Conservation (phyloP, 148 eudicot species). For the Chenopodium album region DNA sequence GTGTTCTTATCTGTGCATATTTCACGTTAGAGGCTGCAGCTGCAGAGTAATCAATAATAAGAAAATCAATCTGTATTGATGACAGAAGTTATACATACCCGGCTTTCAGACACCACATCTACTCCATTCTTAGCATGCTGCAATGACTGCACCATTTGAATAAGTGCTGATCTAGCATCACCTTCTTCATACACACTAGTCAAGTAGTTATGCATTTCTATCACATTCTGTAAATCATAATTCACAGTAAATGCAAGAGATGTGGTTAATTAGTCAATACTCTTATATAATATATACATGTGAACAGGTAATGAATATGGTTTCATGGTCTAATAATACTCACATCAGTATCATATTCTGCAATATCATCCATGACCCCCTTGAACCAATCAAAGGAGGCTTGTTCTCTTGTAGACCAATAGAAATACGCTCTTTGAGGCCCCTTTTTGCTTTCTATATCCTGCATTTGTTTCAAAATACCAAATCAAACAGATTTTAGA, state of each 20-base stretch:
- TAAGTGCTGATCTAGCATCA: constrained; percentile 96
- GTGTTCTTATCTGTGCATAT: constrained; percentile 70
- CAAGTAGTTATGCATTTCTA: constrained; percentile 96
- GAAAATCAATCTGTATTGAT: neutral
- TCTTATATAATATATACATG: too few relatives aligned
- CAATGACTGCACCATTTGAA: constrained; percentile 84
- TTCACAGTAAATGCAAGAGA: neutral
- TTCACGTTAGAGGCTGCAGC: constrained; percentile 8
- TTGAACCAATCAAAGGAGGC: constrained; percentile 93
- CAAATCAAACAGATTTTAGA: neutral
- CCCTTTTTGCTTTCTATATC: constrained; percentile 41
- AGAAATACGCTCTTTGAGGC: constrained; percentile 82
- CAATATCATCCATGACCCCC: constrained; percentile 91
- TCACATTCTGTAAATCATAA: constrained; percentile 51
- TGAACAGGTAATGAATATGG: neutral
- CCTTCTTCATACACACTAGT: constrained; percentile 98
- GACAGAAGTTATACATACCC: constrained; percentile 44
- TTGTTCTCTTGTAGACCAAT: constrained; percentile 95
- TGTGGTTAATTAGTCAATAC: neutral
- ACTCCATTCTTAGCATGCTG: constrained; percentile 97
- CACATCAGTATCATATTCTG: constrained; percentile 69
- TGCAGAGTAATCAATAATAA: neutral
- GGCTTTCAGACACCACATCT: constrained; percentile 88
- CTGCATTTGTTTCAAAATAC: constrained; percentile 28
- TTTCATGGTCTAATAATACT: constrained; percentile 21